phyloP scores from a whole-genome alignment of 192 early-diverging fungal species.

The Backusella sp. region DNA sequence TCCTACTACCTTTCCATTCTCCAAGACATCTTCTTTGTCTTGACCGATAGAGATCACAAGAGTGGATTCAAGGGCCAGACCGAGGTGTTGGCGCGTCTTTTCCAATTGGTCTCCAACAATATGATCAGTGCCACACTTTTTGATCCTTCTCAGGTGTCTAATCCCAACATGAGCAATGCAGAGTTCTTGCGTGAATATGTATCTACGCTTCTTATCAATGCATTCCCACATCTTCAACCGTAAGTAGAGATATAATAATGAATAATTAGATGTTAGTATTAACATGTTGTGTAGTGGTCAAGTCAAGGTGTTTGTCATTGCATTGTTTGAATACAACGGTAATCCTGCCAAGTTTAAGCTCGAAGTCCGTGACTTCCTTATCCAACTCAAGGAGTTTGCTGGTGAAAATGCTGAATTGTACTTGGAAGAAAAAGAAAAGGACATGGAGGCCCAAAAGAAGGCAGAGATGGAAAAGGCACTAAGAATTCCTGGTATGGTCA shows the following conservation, averaged over 20 bases:
- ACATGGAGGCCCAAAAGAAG: conserved; percentile 74
- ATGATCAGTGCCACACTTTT: conserved; percentile 87
- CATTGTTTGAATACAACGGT: conserved; percentile 81
- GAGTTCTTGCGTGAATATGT: conserved; percentile 85
- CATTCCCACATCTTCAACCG: conserved; percentile 91
- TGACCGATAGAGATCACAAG: conserved; percentile 97
- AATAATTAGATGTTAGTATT: background rate
- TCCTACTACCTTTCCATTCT: conserved; percentile 88
- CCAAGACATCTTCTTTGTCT: conserved; percentile 95
- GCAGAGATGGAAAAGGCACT: conserved; percentile 79
- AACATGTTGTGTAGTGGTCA: conserved; percentile 55
- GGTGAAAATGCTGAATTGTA: conserved; percentile 83
- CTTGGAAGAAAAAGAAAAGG: conserved; percentile 88
- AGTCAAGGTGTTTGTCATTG: conserved; percentile 83
- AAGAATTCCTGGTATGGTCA: conserved; percentile 94
- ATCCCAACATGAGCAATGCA: conserved; percentile 77
- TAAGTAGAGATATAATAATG: conserved; percentile 42
- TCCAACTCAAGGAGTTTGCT: conserved; percentile 91
- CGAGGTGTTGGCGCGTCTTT: conserved; percentile 87
- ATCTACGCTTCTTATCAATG: conserved; percentile 74
- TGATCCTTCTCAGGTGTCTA: conserved; percentile 66
- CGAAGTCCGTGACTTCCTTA: conserved; percentile 95
- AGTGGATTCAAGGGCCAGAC: conserved; percentile 95
- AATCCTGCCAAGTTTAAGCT: conserved; percentile 86
- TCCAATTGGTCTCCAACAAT: conserved; percentile 80